Percentiles rank a stretch among this genome's conserved stretches.
These are phyloP conservation scores for Pythium insidiosum DNA, from an alignment of 352 stramenopile species.

Conservation along the genomic window DNA sequence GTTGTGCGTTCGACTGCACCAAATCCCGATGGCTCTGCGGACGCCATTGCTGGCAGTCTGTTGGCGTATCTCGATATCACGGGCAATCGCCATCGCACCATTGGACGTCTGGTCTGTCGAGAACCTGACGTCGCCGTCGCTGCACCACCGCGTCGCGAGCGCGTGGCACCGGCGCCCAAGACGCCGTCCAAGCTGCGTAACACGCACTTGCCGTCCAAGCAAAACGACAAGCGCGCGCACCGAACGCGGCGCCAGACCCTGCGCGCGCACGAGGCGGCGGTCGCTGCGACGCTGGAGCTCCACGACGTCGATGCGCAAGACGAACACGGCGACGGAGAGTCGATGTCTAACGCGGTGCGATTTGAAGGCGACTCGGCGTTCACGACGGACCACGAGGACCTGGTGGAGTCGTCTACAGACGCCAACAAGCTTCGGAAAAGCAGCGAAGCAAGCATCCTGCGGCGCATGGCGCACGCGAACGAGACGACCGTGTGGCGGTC, in stretches of 20 bases:
- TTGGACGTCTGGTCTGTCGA: conserved; percentile 45
- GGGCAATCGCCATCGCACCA: conserved; percentile 55
- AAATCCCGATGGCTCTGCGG: conserved; percentile 7
- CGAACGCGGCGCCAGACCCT: conserved; percentile 35
- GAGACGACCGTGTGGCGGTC: conserved; percentile 43
- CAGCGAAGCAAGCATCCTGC: conserved; percentile 43
- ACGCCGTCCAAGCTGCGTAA: conserved; percentile 28
- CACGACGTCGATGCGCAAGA: background rate
- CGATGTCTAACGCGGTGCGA: background rate
- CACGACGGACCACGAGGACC: background rate
- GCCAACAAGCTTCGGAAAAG: conserved; percentile 26
- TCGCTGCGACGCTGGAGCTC: conserved; percentile 14
- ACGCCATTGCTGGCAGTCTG: conserved; percentile 37
- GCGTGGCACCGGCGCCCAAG: conserved; percentile 19
- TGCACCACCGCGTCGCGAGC: conserved; percentile 37
- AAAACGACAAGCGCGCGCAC: conserved; percentile 43
- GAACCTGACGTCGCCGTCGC: conserved; percentile 31
- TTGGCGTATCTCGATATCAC: conserved; percentile 51
- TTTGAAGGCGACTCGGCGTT: background rate
- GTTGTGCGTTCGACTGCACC: no score
- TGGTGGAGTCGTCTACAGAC: background rate
- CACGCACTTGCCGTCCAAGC: conserved; percentile 24
- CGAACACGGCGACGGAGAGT: background rate
- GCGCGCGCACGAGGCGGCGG: conserved; percentile 26
- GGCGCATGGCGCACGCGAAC: conserved; percentile 40